phyloP scores from a whole-genome alignment of 108 stramenopile species.

The Nannochloropsis oceanica region DNA sequence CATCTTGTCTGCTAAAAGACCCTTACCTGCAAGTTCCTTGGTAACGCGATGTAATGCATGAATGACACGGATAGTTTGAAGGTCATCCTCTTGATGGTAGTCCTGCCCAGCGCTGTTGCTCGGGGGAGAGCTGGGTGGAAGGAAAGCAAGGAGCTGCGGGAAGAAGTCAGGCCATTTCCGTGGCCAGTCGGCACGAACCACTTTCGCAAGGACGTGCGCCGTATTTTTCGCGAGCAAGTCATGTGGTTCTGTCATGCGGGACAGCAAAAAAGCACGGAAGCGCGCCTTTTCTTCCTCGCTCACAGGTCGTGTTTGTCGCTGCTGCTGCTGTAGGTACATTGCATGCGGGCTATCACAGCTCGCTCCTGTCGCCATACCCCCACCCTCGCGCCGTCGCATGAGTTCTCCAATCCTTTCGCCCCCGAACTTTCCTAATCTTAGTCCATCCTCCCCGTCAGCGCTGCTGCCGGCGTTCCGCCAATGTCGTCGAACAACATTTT shows the following conservation, averaged over 20 bases:
- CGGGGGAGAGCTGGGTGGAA: neutral
- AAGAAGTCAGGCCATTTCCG: neutral
- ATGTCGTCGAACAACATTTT: neutral
- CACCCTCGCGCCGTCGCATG: too few species aligned
- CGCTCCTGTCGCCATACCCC: too few species aligned
- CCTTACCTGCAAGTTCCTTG: neutral
- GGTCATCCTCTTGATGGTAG: neutral
- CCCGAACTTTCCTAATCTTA: neutral
- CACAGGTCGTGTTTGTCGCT: neutral
- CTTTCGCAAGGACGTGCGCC: neutral
- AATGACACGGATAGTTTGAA: neutral
- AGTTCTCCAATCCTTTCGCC: too few species aligned
- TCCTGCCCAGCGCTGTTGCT: neutral
- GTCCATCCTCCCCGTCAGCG: neutral
- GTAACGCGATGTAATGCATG: neutral
- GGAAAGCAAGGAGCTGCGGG: neutral
- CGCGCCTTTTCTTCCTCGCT: neutral
- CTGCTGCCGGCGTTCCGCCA: neutral
- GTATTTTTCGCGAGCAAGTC: neutral
- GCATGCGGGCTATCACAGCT: neutral
- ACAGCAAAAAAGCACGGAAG: neutral
- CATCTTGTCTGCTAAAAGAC: neutral
- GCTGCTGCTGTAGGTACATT: neutral
- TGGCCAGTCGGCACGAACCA: neutral
- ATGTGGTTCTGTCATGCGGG: neutral